Evolutionary conservation across 225 moss, liverwort and hornwort species (phyloP).

Genomic region (Pleurozium schreberi): DNA sequence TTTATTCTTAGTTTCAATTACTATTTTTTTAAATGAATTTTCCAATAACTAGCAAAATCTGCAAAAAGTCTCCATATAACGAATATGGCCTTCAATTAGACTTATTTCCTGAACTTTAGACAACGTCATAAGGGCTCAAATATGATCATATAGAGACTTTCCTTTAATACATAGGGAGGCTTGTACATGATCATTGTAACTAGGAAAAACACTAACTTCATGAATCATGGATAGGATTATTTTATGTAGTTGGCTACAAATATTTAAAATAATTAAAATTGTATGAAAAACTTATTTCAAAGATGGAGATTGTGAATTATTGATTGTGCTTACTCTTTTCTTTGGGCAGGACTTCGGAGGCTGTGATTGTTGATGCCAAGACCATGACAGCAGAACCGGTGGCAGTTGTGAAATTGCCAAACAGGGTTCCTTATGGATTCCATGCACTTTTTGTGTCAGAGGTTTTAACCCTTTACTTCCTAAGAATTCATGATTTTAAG

Average conservation of each 20-base stretch:
- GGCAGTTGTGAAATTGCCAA: constrained; percentile 35
- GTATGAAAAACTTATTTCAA: neutral
- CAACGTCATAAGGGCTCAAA: neutral
- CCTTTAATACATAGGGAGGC: neutral
- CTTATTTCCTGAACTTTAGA: neutral
- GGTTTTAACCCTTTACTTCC: no score
- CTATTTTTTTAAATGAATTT: no score
- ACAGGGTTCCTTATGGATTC: constrained; percentile 48
- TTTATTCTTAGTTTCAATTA: no score
- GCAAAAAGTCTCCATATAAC: no score
- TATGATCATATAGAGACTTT: neutral
- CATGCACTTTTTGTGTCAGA: constrained; percentile 49
- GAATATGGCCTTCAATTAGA: no score
- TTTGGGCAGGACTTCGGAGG: constrained; percentile 28
- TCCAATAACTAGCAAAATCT: no score
- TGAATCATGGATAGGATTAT: neutral
- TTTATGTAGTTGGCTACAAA: no score
- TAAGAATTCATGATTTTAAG: no score
- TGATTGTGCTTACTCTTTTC: neutral
- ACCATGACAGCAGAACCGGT: constrained; percentile 43
- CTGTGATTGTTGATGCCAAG: constrained; percentile 52
- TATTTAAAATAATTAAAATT: no score
- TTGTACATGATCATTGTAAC: neutral
- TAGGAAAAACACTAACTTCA: neutral
- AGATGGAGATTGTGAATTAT: neutral